Evolutionary conservation across 805 yeast species (phyloP).

Genomic region (Starmerella bombicola): DNA sequence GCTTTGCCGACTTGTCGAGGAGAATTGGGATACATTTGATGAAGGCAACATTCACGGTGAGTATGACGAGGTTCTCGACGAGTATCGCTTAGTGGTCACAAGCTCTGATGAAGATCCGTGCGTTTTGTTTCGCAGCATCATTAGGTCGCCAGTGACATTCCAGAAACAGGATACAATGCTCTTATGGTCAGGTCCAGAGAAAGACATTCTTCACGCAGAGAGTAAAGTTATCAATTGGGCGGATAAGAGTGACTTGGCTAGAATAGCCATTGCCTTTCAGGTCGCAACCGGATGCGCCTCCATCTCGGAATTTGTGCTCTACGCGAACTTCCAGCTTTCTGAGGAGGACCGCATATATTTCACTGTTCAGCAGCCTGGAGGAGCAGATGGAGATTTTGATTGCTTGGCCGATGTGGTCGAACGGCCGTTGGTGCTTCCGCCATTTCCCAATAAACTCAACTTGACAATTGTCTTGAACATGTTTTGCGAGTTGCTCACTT

Average conservation of each 20-base stretch:
- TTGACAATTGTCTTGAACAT: conserved; percentile 43
- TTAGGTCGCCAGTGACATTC: conserved; percentile 69
- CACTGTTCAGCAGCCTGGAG: conserved; percentile 12
- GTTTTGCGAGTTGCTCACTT: conserved; percentile 47
- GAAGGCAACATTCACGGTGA: conserved; percentile 84
- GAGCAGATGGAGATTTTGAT: conserved; percentile 18
- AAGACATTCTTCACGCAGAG: conserved; percentile 25
- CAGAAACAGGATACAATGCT: conserved; percentile 89
- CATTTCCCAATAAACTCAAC: conserved; percentile 40
- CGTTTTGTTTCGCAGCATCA: conserved; percentile 46
- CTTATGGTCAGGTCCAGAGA: conserved; percentile 68
- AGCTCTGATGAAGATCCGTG: conserved; percentile 53
- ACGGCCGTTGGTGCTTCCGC: conserved; percentile 66
- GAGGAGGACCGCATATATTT: conserved; percentile 17
- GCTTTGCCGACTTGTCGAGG: conserved; percentile 71
- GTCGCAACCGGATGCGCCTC: conserved; percentile 81
- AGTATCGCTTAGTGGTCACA: conserved; percentile 52
- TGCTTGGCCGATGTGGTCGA: conserved; percentile 67
- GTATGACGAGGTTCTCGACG: conserved; percentile 27
- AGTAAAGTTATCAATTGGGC: neutral
- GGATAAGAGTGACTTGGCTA: conserved; percentile 22
- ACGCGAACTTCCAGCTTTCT: conserved; percentile 44
- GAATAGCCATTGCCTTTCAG: conserved; percentile 81
- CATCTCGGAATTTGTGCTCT: conserved; percentile 66
- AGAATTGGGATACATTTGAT: conserved; percentile 83